Percentiles rank a stretch among this genome's conserved stretches.
Conservation (phyloP, 2,329 filamentous ascomycete genomes). For the Colletotrichum horii region DNA sequence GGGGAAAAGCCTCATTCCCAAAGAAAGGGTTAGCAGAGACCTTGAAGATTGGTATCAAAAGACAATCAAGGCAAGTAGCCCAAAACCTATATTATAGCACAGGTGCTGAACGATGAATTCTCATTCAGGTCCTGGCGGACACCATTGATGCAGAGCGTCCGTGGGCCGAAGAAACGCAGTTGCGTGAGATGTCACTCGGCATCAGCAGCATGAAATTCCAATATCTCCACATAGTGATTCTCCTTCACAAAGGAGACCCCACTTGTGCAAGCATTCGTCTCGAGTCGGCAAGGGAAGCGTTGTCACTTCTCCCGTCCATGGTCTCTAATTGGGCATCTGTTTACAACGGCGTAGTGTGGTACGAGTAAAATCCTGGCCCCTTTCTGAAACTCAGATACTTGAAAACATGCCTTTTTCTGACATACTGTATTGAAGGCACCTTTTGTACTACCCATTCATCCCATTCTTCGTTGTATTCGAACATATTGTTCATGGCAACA, state of each 20-base stretch:
- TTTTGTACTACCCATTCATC: conserved; percentile 5
- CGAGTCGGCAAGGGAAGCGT: background rate
- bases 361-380: background rate
- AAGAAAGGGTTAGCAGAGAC: background rate
- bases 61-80: background rate
- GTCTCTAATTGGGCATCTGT: conserved; percentile 5
- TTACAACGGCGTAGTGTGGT: conserved; percentile 4
- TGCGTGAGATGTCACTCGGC: background rate
- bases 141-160: background rate
- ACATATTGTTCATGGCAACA: background rate
- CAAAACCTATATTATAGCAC: background rate
- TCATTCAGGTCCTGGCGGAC: background rate
- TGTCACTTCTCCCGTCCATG: background rate
- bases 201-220: background rate
- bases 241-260: background rate
- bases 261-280: background rate
- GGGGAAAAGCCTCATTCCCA: background rate
- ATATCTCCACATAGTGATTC: background rate
- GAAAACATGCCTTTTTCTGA: background rate
- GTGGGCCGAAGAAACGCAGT: background rate
- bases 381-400: fast-evolving
- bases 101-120: background rate
- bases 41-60: background rate
- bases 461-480: background rate
- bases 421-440: background rate